These are phyloP conservation scores for Apiospora marii DNA, from an alignment of 2,329 filamentous ascomycete genomes.

Conservation along the genomic window DNA sequence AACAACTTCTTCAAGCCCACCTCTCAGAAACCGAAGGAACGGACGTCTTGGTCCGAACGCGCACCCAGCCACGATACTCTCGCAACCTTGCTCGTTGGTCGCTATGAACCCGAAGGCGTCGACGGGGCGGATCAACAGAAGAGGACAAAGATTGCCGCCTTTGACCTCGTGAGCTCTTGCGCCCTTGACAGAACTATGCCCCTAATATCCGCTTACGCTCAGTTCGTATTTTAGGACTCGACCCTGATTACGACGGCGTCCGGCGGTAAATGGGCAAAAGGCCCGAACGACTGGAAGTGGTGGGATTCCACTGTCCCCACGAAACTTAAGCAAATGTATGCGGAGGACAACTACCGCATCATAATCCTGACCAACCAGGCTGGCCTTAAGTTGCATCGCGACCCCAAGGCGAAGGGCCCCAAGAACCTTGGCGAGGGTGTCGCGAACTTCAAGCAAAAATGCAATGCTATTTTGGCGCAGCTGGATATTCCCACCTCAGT, in stretches of 20 bases:
- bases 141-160: slow-evolving; percentile 72
- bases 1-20: slow-evolving; percentile 87
- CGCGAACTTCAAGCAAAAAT: slow-evolving; percentile 83
- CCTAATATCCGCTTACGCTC: slow-evolving; percentile 23
- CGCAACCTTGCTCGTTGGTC: slow-evolving; percentile 76
- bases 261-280: slow-evolving; percentile 78
- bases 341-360: slow-evolving; percentile 75
- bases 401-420: slow-evolving; percentile 70
- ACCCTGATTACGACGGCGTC: slow-evolving; percentile 84
- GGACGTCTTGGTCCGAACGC: slow-evolving; percentile 75
- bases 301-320: slow-evolving; percentile 78
- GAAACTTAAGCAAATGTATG: slow-evolving; percentile 70
- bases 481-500: slow-evolving; percentile 80
- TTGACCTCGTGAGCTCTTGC: slow-evolving; percentile 64
- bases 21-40: slow-evolving; percentile 84
- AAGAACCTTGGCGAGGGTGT: slow-evolving; percentile 70
- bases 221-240: slow-evolving; percentile 68
- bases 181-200: not conserved
- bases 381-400: slow-evolving; percentile 76
- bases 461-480: slow-evolving; percentile 70
- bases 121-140: slow-evolving; percentile 38
- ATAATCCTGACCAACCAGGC: slow-evolving; percentile 90
- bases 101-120: slow-evolving; percentile 61
- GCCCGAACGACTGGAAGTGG: slow-evolving; percentile 90
- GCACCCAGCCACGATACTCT: slow-evolving; percentile 56